Base-by-base conservation (phyloP, 2,329 filamentous ascomycete genomes). In the Aspergillus sp. region DNA sequence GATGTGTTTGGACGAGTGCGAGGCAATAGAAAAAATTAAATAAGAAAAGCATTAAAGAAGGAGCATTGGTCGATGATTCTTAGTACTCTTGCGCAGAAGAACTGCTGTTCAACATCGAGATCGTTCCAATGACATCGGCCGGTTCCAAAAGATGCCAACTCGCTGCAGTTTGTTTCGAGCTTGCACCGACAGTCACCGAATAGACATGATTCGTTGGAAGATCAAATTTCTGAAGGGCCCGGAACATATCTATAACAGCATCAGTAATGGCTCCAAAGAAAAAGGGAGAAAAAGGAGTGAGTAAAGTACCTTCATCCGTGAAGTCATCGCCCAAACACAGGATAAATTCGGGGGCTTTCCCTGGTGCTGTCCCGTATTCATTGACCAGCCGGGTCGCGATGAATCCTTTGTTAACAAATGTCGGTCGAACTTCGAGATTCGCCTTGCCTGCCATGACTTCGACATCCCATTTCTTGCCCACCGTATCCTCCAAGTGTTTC, bases 391-490 rank as follows among this genome's bases (percentile, higher is more conserved):
- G 82, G 70, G 89, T 90, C 11, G 85, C 88, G 52, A 97, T 97
- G 68, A 94, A 90, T 28, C 93, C 93, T 74, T 98, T 98, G 77
- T 97, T 97, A 71, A 98, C 90, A 60, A 95, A 95, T 1, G 85
- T 90, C 27, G 91, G 91, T n/a, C 93, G 85, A 29, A 97, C 91
- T 68, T 98, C 93, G 27, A 98, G 76, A 63, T 97, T 97, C 49
- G 91, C 91, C 72, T 97, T 98, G 57, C 93, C 93, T 0, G 83
- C 81, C 90, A 97, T 97, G 47, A 98, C 90, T 59, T 97, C 91
- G 4, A 97, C 88, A 38, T 95, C 90, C 79, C 85, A 95, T 51
- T 82, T 82, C 61, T 83, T 85, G 40, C 74, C 83, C 1, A 95
- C 85, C 0, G 82, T 88, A 5, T 77, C 73, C 62, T 94, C 85